These are phyloP conservation scores for Nowakowskiella sp. DNA, from an alignment of 192 early-diverging fungal genomes.

Conservation along the genomic window DNA sequence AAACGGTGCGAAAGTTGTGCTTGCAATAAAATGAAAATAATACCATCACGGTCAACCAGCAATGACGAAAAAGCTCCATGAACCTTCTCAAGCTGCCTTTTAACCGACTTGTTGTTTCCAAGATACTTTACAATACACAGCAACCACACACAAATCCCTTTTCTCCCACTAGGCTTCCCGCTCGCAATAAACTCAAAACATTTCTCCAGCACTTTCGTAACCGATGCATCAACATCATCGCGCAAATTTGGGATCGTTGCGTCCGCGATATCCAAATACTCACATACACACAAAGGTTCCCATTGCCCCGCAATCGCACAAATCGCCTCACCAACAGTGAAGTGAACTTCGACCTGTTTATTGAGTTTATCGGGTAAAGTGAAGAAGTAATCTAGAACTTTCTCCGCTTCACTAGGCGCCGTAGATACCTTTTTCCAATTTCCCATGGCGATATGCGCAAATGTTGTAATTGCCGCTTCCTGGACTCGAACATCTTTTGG, in stretches of 20 bases:
- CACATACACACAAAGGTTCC: slow-evolving; percentile 55
- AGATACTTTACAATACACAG: slow-evolving; percentile 71
- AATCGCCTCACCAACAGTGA: slow-evolving; percentile 77
- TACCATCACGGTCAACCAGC: slow-evolving; percentile 75
- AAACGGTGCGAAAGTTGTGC: not conserved
- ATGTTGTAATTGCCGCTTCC: slow-evolving; percentile 58
- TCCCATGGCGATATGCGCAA: slow-evolving; percentile 61
- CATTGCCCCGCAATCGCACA: slow-evolving; percentile 56
- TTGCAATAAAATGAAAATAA: not conserved
- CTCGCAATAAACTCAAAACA: slow-evolving; percentile 46
- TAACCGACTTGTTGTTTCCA: slow-evolving; percentile 25
- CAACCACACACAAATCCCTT: slow-evolving; percentile 71
- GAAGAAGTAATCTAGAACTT: slow-evolving; percentile 41
- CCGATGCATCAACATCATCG: not conserved
- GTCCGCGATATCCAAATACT: slow-evolving; percentile 63
- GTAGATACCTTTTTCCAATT: slow-evolving; percentile 2
- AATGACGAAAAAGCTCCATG: slow-evolving; percentile 70
- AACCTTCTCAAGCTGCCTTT: slow-evolving; percentile 32
- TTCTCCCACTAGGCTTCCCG: slow-evolving; percentile 45
- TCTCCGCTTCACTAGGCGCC: not conserved
- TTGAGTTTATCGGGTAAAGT: slow-evolving; percentile 49
- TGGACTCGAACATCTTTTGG: slow-evolving; percentile 70
- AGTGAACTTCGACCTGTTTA: slow-evolving; percentile 78
- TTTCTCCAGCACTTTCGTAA: slow-evolving; percentile 21
- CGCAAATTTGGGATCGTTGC: slow-evolving; percentile 18